Conservation (phyloP, 1,139 yeast genomes). For the Blastobotrys capitulatus region DNA sequence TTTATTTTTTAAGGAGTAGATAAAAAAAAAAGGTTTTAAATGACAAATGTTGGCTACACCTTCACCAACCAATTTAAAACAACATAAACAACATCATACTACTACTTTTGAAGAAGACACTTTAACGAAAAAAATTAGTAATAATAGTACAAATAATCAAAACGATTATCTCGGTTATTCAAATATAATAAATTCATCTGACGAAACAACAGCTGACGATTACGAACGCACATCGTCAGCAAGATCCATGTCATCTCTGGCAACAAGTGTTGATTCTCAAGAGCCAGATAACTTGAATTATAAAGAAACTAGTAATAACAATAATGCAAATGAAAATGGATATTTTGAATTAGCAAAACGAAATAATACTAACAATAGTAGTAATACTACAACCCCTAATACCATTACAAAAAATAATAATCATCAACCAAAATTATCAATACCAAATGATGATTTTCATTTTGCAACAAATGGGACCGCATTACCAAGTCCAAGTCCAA, state of each 20-base stretch:
- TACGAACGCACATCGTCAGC: constrained; percentile 17
- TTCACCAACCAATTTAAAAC: background rate
- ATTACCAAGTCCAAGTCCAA: background rate
- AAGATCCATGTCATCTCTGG: constrained; percentile 19
- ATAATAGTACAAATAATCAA: background rate
- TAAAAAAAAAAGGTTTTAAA: background rate
- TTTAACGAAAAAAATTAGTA: background rate
- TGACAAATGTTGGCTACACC: constrained; percentile 5
- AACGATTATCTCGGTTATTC: constrained; percentile 4
- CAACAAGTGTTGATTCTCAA: constrained; percentile 19
- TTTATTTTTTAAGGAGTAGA: no score
- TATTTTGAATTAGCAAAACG: background rate
- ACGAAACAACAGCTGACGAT: constrained; percentile 17
- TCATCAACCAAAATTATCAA: background rate
- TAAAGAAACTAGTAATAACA: background rate
- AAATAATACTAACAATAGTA: background rate
- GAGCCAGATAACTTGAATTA: constrained; percentile 1
- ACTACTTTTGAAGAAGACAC: no score
- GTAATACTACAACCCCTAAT: background rate
- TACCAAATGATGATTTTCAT: background rate
- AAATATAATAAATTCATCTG: constrained; percentile 9
- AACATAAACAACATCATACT: background rate
- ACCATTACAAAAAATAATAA: background rate
- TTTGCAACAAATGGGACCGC: background rate
- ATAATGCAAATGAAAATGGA: background rate